A percentile compares a stretch with the other conserved stretches of the same genome.
These are phyloP conservation scores for Eutrema salsugineum DNA, from an alignment of 441 rosid genomes.

Conservation along the genomic window DNA sequence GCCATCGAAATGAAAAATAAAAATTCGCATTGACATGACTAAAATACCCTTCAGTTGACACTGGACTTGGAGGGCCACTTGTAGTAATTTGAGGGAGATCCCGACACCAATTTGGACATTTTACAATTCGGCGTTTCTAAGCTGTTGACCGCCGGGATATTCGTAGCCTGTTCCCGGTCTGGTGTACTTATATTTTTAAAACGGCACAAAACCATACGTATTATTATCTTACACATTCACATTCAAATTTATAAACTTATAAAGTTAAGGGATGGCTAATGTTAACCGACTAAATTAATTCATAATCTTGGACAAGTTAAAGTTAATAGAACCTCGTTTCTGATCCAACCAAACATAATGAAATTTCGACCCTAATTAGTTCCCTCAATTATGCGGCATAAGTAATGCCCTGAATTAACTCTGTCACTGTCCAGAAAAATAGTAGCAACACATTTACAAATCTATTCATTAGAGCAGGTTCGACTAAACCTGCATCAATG, in stretches of 20 bases:
- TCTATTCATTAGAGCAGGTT: neutral
- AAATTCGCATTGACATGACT: conserved; percentile 22
- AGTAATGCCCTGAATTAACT: neutral
- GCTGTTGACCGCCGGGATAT: conserved; percentile 27
- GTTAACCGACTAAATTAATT: neutral
- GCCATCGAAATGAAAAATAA: conserved; percentile 12
- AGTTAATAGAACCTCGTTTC: neutral
- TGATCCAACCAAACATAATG: neutral
- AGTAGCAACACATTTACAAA: neutral
- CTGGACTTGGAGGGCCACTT: neutral
- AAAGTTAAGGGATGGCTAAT: neutral
- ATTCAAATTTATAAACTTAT: neutral
- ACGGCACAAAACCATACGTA: neutral
- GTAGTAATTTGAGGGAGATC: neutral
- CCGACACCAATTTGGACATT: conserved; percentile 10
- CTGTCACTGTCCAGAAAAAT: neutral
- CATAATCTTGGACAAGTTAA: neutral
- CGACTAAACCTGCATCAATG: neutral
- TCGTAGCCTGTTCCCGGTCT: conserved; percentile 25
- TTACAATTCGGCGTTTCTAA: neutral
- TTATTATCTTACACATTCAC: neutral
- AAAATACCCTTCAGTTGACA: conserved; percentile 43
- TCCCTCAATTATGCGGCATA: neutral
- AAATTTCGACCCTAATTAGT: neutral
- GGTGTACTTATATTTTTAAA: conserved; percentile 3